phyloP scores from a whole-genome alignment of 305 asterid species.

The Coffea humblotiana region DNA sequence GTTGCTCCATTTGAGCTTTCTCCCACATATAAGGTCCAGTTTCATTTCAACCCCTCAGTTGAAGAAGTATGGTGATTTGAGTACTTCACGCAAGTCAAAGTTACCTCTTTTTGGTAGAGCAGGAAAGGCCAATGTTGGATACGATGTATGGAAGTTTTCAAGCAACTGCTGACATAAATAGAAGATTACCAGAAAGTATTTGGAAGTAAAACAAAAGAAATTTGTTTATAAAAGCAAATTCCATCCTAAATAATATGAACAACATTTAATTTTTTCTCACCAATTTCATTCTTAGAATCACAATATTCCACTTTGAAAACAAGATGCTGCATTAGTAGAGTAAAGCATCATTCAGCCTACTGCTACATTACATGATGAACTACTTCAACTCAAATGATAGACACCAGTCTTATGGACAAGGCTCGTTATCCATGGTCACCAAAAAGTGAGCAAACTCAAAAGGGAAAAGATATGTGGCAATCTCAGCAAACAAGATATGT shows the following conservation, averaged over 20 bases:
- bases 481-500: neutral
- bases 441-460: neutral
- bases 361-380: neutral
- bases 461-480: neutral
- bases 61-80: constrained; percentile 88
- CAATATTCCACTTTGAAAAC: neutral
- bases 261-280: neutral
- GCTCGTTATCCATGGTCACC: neutral
- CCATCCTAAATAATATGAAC: neutral
- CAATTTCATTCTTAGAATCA: neutral
- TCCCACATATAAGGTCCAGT: neutral
- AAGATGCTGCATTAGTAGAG: neutral
- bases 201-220: neutral
- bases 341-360: neutral
- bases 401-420: neutral
- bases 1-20: neutral
- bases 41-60: constrained; percentile 39
- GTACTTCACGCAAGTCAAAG: constrained; percentile 62
- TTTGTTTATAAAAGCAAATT: too few relatives aligned
- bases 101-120: constrained; percentile 79
- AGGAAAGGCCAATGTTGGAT: constrained; percentile 74
- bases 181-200: constrained; percentile 1
- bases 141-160: constrained; percentile 67
- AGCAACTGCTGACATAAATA: constrained; percentile 54
- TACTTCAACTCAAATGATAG: neutral